Conservation (phyloP, 768 basidiomycete species). For the Mrakia blollopis region DNA sequence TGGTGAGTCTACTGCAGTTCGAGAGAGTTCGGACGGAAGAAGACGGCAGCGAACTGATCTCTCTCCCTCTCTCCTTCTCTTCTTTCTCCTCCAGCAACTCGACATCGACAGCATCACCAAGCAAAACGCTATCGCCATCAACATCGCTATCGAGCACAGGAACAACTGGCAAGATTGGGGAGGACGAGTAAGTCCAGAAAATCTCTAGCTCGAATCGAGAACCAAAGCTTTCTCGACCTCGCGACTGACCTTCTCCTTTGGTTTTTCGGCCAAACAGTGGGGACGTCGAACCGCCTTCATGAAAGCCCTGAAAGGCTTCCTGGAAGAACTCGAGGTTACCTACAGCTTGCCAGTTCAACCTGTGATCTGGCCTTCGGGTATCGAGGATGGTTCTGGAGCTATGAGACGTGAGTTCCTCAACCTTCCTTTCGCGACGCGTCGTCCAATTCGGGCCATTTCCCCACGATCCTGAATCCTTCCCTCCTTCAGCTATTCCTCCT, state of each 20-base stretch:
- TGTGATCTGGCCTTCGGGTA: conserved; percentile 40
- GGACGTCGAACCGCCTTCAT: conserved; percentile 66
- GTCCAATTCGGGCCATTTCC: neutral
- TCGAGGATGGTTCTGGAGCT: neutral
- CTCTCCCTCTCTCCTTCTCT: too few relatives aligned
- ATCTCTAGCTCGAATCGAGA: too few relatives aligned
- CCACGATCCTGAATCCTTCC: neutral
- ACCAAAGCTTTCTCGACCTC: neutral
- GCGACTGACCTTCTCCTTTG: conserved; percentile 14
- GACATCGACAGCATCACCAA: conserved; percentile 71
- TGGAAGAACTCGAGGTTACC: conserved; percentile 68
- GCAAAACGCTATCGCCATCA: conserved; percentile 44
- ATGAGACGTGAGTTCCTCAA: neutral
- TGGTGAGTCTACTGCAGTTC: conserved; percentile 1
- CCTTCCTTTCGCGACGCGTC: neutral
- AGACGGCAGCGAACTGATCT: neutral
- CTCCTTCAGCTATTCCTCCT: neutral
- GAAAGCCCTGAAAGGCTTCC: conserved; percentile 62
- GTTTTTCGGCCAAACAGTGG: conserved; percentile 46
- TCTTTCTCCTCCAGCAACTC: neutral
- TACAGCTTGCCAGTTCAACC: conserved; percentile 72
- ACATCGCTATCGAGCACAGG: conserved; percentile 65
- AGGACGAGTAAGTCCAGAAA: conserved; percentile 42
- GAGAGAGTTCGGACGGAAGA: neutral
- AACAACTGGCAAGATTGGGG: conserved; percentile 83